Evolutionary conservation across 1,284 basidiomycete genomes (phyloP), one percentile per base, ranked within the genome.

Genomic region (Microbotryomycetes sp.): DNA sequence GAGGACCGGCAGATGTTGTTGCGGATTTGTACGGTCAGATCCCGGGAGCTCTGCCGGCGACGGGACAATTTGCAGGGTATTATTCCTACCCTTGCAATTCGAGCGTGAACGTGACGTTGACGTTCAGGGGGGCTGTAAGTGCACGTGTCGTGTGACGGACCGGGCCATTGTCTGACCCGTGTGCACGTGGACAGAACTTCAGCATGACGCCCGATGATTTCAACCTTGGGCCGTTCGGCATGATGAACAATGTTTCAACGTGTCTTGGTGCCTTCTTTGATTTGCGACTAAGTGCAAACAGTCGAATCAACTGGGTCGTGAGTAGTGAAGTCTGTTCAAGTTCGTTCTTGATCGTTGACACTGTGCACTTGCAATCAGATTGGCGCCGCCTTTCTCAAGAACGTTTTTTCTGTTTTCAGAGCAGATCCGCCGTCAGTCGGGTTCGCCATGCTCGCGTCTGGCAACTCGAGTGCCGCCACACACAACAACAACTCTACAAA

Each of bases 291-390:
- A 52, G 60, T 27, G 78, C 80, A 2, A 74, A 75, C n/a, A 80
- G 75, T 52, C 79, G 81, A 16, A 81, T 85, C 54, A 75, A 75
- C 3, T 81, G 81, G 79, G 71, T 70, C 30, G 69, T 72, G 27
- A 45, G 59, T 58, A 30, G 24, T 11, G 4, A 9, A 7, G n/a
- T 46, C 48, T 7, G 15, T 31, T 24, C n/a, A 47, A 18, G 26
- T n/a, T 7, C 41, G 55, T 61, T 3, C 46, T 49, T 0, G 45
- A 30, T 7, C 30, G 35, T 41, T 41, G 9, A 9, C 30, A n/a
- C 4, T 23, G 45, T 13, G 31, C 28, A 3, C 35, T 64, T 56
- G 64, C 9, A 41, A 41, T 11, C 35, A 71, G 64, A 65, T 71
- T 51, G 70, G 73, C n/a, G 73, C 70, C 30, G 71, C 72, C 1